Evolutionary conservation across 331 rosid genomes (phyloP).

Genomic region (Ulmus americana): DNA sequence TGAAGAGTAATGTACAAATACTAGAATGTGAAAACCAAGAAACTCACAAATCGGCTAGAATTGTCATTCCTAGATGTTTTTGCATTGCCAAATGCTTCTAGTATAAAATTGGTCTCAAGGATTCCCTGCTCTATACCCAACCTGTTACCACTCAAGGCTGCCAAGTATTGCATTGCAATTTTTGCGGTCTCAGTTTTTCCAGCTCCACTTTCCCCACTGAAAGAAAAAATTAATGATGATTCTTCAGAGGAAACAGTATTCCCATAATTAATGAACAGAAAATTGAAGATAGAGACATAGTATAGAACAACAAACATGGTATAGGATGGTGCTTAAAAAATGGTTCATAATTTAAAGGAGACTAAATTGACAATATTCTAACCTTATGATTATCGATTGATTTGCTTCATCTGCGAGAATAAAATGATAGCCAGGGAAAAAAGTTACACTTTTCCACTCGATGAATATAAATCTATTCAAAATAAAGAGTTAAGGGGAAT

Average conservation of each 20-base stretch:
- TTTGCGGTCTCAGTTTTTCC: conserved; percentile 96
- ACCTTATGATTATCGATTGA: conserved; percentile 94
- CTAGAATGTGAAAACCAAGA: conserved; percentile 4
- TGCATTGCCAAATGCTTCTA: conserved; percentile 96
- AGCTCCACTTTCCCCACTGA: conserved; percentile 96
- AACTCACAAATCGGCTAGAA: conserved; percentile 95
- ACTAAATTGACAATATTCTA: conserved; percentile 25
- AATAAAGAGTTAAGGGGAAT: conserved; percentile 1
- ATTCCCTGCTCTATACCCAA: conserved; percentile 58
- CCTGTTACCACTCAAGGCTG: conserved; percentile 67
- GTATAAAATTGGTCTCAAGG: conserved; percentile 59
- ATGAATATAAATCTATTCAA: not conserved
- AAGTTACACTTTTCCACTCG: conserved; percentile 18
- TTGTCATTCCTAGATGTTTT: conserved; percentile 77
- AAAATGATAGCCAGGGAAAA: conserved; percentile 16
- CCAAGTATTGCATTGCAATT: conserved; percentile 78
- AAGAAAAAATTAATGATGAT: conserved; percentile 19
- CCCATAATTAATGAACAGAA: not conserved
- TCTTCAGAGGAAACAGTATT: not conserved
- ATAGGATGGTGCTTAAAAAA: conserved; percentile 13
- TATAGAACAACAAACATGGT: conserved; percentile 8
- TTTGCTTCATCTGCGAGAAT: conserved; percentile 69
- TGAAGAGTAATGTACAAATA: conserved; percentile 2
- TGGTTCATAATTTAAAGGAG: conserved; percentile 19
- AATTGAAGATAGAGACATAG: not conserved